Conservation (phyloP, 106 monocot species). For the Allium fistulosum region DNA sequence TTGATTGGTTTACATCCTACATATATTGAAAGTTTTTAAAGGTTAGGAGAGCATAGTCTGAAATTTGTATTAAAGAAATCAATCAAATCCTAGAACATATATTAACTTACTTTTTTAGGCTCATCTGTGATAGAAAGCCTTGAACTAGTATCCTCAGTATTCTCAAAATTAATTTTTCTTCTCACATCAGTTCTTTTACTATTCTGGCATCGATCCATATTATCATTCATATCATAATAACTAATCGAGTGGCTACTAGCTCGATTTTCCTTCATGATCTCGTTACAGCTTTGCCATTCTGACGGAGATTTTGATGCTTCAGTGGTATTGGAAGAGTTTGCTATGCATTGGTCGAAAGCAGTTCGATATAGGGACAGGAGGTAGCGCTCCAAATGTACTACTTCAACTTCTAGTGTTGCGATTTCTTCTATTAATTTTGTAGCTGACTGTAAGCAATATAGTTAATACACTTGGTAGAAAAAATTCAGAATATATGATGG, state of each 20-base stretch:
- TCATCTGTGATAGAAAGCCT: slow-evolving; percentile 6
- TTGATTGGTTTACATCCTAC: slow-evolving; percentile 26
- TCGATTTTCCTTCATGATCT: slow-evolving; percentile 10
- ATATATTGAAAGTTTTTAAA: slow-evolving; percentile 1
- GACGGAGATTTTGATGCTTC: slow-evolving; percentile 2
- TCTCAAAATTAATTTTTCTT: slow-evolving; percentile 4
- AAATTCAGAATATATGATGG: background rate
- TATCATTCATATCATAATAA: background rate
- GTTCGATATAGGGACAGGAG: slow-evolving; percentile 67
- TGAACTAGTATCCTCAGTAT: slow-evolving; percentile 8
- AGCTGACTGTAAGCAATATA: slow-evolving; percentile 33
- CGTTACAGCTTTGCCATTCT: slow-evolving; percentile 10
- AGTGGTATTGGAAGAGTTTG: slow-evolving; percentile 12
- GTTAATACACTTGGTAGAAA: slow-evolving; percentile 1
- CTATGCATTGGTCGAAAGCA: slow-evolving; percentile 36
- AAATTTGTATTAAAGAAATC: background rate
- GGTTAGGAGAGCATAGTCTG: background rate
- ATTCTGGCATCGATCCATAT: slow-evolving; percentile 10
- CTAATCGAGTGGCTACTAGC: background rate
- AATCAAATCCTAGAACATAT: background rate
- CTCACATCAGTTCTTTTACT: slow-evolving; percentile 7
- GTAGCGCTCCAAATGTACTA: slow-evolving; percentile 54
- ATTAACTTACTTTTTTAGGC: slow-evolving; percentile 18
- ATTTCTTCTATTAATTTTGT: slow-evolving; percentile 66
- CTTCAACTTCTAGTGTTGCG: slow-evolving; percentile 63